Evolutionary conservation across 1,139 yeast species (phyloP).

Genomic region (Blastobotrys illinoisensis): DNA sequence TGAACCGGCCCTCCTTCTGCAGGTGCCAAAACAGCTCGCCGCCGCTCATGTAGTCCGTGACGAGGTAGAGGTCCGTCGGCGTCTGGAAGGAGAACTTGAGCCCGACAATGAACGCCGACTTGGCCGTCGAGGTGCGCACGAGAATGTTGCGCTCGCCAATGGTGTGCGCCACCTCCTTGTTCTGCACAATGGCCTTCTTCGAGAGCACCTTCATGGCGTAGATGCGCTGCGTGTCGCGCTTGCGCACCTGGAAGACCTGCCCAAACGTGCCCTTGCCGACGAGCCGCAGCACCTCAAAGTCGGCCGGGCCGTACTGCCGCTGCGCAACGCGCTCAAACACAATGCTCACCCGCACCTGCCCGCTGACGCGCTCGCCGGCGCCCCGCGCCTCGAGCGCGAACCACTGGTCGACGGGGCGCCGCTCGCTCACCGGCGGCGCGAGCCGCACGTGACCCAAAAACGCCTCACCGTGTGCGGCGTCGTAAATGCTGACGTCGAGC

Average conservation of each 20-base stretch:
- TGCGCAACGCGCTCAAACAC: slow-evolving; percentile 65
- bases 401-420: slow-evolving; percentile 55
- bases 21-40: slow-evolving; percentile 97
- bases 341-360: slow-evolving; percentile 70
- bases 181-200: slow-evolving; percentile 89
- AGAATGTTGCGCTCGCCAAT: slow-evolving; percentile 93
- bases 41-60: slow-evolving; percentile 97
- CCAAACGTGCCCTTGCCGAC: slow-evolving; percentile 98
- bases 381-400: slow-evolving; percentile 65
- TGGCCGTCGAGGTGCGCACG: slow-evolving; percentile 78
- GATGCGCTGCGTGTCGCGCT: slow-evolving; percentile 79
- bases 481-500: slow-evolving; percentile 82
- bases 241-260: slow-evolving; percentile 91
- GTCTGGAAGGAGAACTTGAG: slow-evolving; percentile 94
- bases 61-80: slow-evolving; percentile 82
- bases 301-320: slow-evolving; percentile 84
- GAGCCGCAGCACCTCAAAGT: slow-evolving; percentile 82
- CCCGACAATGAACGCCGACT: slow-evolving; percentile 89
- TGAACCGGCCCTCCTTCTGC: slow-evolving; percentile 90
- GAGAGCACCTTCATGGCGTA: slow-evolving; percentile 97
- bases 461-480: slow-evolving; percentile 71
- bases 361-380: slow-evolving; percentile 69
- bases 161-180: slow-evolving; percentile 96
- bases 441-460: slow-evolving; percentile 82
- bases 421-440: slow-evolving; percentile 54